Evolutionary conservation across 2,329 filamentous ascomycete genomes (phyloP), one percentile per base, ranked within the genome.

Genomic region (Colletotrichum filicis): DNA sequence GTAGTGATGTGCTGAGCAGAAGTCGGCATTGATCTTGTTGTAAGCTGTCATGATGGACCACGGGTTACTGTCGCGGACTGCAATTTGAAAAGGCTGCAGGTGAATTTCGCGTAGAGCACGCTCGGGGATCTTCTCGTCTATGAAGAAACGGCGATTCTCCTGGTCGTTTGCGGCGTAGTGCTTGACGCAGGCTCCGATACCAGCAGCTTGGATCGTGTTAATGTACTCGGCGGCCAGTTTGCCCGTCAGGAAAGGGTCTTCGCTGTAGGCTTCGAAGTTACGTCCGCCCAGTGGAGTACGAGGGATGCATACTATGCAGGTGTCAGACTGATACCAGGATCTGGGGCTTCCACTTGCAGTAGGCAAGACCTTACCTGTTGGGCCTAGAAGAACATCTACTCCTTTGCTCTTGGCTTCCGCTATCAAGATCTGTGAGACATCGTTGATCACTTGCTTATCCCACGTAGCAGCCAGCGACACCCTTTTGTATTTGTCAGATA

Each of bases 221-320:
- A 93, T 86, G 0, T 91, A 92, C 79, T 90, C 87, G 19, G 85
- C 85, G 78, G 91, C 88, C 12, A 88, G 89, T 73, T 92, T 84
- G 16, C 91, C 92, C 12, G 90, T 74, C 0, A 96, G 86, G 60
- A 95, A 94, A 0, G 94, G 94, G 79, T 97, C 94, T 1, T 92
- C 86, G 1, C 93, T 92, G 78, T 95, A 97, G 0, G 92, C 93
- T 80, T 97, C 94, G 93, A 94, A 97, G 79, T 94, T 95, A 53
- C 94, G 87, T 0, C 94, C 94, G 32, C 91, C 94, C 57, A 89
- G 86, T 1, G 94, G 92, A 12, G 78, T 78, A 24, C 79, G 75
- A 59, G 42, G 42, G 4, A 49, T 49, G 19, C 42, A 49, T 19
- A 49, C 42, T 49, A 49, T n/a, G 42, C 42, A 19, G 7, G 6